Evolutionary conservation across 306 rosid species (phyloP).

Genomic region (Parietaria judaica): DNA sequence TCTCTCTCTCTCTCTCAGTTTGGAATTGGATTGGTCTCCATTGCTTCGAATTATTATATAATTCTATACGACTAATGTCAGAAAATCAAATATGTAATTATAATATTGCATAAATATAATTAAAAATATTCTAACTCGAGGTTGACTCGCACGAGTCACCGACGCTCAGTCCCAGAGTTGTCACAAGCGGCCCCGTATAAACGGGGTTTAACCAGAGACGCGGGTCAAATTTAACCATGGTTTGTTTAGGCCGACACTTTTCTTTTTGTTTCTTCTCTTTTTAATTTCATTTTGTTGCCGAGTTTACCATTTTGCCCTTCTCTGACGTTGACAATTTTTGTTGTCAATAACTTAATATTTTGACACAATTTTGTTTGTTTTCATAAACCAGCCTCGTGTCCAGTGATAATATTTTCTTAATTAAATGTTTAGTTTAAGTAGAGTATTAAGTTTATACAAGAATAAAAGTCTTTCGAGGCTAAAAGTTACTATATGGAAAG

Average conservation of each 20-base stretch:
- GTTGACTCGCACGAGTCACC: constrained; percentile 77
- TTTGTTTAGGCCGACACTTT: constrained; percentile 62
- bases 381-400: not conserved
- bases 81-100: not conserved
- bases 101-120: not conserved
- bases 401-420: not conserved
- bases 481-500: too few species aligned
- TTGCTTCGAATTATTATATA: constrained; percentile 1
- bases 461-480: too few species aligned
- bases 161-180: constrained; percentile 48
- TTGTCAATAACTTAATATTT: not conserved
- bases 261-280: not conserved
- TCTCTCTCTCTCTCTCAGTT: constrained; percentile 16
- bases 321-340: constrained; percentile 1
- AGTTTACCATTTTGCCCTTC: constrained; percentile 17
- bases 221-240: constrained; percentile 54
- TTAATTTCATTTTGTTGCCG: not conserved
- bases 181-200: constrained; percentile 53
- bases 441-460: too few species aligned
- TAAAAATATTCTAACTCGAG: constrained; percentile 16
- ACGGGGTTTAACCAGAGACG: constrained; percentile 28
- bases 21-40: constrained; percentile 22
- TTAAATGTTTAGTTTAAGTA: too few species aligned
- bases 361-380: not conserved
- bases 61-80: not conserved